A percentile compares a stretch with the other conserved stretches of the same genome.
Conservation (phyloP, 305 asterid species). For the Stenogyne calaminthoides region DNA sequence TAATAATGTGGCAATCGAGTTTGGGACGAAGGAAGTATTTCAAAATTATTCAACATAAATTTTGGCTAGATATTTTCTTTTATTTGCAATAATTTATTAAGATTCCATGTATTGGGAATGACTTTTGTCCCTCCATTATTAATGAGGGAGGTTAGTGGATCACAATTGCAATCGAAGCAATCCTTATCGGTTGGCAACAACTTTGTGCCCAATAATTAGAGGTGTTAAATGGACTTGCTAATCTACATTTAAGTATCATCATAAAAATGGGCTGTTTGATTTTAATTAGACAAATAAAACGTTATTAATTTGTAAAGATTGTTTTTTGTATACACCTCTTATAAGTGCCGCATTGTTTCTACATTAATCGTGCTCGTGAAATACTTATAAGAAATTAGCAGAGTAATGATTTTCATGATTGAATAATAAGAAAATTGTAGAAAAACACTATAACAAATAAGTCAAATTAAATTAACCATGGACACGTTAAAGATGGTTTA, state of each 20-base stretch:
- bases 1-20: too few species aligned
- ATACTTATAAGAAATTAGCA: too few species aligned
- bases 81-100: neutral
- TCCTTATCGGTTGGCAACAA: neutral
- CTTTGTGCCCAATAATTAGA: neutral
- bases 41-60: neutral
- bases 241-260: neutral
- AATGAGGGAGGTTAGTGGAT: neutral
- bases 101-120: conserved; percentile 1
- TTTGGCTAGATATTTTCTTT: neutral
- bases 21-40: too few species aligned
- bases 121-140: neutral
- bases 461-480: too few species aligned
- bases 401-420: too few species aligned
- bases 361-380: too few species aligned
- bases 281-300: neutral
- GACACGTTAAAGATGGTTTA: too few species aligned
- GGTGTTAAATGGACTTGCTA: too few species aligned
- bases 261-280: neutral
- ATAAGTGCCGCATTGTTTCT: too few species aligned
- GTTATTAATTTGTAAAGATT: neutral
- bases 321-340: too few species aligned
- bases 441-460: too few species aligned
- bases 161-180: neutral
- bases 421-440: too few species aligned